Conservation (phyloP, 441 rosid species). For the Gossypium trilobum region DNA sequence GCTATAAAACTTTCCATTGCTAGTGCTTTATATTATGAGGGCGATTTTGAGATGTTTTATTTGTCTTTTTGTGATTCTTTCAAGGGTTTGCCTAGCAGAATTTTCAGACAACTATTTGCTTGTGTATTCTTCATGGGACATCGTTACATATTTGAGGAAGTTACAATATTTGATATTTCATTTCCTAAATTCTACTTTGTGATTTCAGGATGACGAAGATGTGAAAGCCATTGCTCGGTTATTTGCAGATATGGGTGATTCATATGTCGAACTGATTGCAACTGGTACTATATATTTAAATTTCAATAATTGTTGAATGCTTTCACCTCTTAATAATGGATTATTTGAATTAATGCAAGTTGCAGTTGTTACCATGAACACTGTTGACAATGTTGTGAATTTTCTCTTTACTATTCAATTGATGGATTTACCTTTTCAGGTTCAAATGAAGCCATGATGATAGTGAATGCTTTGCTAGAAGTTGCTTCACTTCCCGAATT, state of each 20-base stretch:
- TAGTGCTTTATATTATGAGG: background rate
- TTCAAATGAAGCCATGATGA: constrained; percentile 80
- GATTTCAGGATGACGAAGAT: constrained; percentile 91
- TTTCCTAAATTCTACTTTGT: constrained; percentile 17
- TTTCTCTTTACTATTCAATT: constrained; percentile 9
- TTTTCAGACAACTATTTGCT: background rate
- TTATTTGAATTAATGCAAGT: constrained; percentile 13
- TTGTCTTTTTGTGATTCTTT: background rate
- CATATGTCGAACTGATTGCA: constrained; percentile 91
- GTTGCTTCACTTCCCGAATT: constrained; percentile 93
- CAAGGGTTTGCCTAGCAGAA: constrained; percentile 4
- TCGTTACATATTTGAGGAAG: background rate
- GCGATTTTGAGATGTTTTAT: background rate
- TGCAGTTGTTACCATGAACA: constrained; percentile 15
- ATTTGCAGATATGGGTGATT: constrained; percentile 97
- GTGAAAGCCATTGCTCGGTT: constrained; percentile 95
- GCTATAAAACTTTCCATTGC: background rate
- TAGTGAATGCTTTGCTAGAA: constrained; percentile 75
- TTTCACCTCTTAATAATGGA: constrained; percentile 7
- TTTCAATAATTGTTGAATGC: background rate
- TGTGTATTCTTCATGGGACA: background rate
- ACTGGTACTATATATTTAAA: constrained; percentile 43
- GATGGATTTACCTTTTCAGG: constrained; percentile 36
- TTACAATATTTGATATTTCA: constrained; percentile 6
- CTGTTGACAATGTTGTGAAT: constrained; percentile 4